Evolutionary conservation across 2,329 filamentous ascomycete species (phyloP).

Genomic region (Magnaporthiopsis rhizophila): DNA sequence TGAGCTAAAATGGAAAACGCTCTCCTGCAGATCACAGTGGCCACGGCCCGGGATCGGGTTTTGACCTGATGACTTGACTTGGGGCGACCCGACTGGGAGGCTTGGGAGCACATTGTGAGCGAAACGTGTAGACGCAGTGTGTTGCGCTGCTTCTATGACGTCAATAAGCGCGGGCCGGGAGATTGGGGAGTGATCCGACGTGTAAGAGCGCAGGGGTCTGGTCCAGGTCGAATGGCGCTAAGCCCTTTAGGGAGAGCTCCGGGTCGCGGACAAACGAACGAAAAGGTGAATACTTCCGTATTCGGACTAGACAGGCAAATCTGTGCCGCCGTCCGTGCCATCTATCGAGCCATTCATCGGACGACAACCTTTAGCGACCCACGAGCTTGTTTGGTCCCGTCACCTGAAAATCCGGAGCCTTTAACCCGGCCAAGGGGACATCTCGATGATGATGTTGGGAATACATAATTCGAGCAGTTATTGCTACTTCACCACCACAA

Average conservation of each 20-base stretch:
- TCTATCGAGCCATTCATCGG: no score
- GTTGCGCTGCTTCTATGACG: neutral
- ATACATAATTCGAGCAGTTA: neutral
- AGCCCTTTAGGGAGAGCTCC: neutral
- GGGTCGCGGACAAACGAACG: no score
- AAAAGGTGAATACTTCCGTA: neutral
- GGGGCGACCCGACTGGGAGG: neutral
- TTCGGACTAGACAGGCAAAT: neutral
- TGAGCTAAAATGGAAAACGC: neutral
- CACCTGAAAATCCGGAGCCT: neutral
- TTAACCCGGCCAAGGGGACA: neutral
- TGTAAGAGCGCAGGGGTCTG: no score
- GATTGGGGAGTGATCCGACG: neutral
- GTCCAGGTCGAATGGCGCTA: neutral
- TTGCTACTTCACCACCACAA: neutral
- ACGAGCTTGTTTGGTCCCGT: neutral
- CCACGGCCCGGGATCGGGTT: no score
- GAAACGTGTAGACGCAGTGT: neutral
- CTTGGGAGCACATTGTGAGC: neutral
- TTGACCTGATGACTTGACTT: no score
- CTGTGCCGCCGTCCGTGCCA: no score
- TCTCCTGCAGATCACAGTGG: neutral
- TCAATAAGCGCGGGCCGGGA: neutral
- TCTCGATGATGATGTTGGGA: neutral
- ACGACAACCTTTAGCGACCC: neutral